phyloP scores from a whole-genome alignment of 2,329 filamentous ascomycete genomes.

The Sporothrix curviconia region DNA sequence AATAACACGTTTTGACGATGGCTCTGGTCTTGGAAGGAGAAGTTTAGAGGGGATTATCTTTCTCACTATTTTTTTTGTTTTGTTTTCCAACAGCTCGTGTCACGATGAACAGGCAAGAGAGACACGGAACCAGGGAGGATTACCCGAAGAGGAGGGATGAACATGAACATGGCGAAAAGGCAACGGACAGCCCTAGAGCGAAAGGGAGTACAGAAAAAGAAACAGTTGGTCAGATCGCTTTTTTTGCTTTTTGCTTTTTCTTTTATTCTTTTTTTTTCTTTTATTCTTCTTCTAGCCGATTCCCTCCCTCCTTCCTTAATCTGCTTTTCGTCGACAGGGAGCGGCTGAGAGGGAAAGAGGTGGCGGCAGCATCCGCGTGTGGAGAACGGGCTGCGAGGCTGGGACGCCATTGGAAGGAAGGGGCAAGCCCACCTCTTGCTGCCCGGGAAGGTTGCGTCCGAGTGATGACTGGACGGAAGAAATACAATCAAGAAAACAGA shows the following conservation, averaged over 20 bases:
- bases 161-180: no score
- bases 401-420: not conserved
- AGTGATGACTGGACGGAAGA: not conserved
- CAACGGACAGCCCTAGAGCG: not conserved
- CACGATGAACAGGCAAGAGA: not conserved
- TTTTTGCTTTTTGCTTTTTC: no score
- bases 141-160: not conserved
- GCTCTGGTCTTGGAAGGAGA: no score
- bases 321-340: not conserved
- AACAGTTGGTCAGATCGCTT: not conserved
- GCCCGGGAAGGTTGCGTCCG: not conserved
- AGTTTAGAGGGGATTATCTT: no score
- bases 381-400: not conserved
- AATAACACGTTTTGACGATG: no score
- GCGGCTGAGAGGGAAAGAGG: not conserved
- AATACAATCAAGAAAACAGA: not conserved
- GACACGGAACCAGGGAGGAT: slow-evolving; percentile 2
- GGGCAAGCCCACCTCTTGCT: not conserved
- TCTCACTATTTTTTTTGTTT: no score
- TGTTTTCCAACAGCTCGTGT: not conserved
- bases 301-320: no score
- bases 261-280: no score
- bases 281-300: no score
- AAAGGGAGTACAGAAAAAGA: not conserved
- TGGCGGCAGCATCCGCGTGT: no score